Evolutionary conservation across 2,329 filamentous ascomycete species (phyloP), one percentile per base, ranked within the genome.

Genomic region (Ascochyta lentis): DNA sequence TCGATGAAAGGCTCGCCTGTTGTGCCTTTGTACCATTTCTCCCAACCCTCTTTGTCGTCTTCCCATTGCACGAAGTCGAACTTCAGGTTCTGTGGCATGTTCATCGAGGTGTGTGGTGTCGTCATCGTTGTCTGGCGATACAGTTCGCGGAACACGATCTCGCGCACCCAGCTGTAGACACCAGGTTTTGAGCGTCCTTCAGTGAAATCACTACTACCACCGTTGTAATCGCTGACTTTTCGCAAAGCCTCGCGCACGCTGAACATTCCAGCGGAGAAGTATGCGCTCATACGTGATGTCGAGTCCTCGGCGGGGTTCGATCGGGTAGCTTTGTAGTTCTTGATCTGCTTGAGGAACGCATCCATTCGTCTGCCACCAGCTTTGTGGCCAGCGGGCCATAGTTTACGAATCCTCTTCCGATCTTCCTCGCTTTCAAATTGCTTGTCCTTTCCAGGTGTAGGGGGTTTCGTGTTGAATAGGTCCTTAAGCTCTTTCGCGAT

Each of bases 11-110:
- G 81, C 16, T 79, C 76, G 9, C 81, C 81, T 0, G 80, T 80
- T 10, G 55, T 73, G 1, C 80, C 80, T 41, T 79, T 70, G 54
- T 73, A 77, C 80, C 80, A 82, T 49, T 80, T 80, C 55, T 79
- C 67, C 73, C 79, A 82, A 3, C 79, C 79, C 57, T 80, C 79
- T 38, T 79, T 71, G 54, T 82, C 80, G 10, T 81, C 75, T 63
- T 82, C 79, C 81, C 80, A 83, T 16, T 80, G 56, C 22, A 82
- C 79, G 37, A 78, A 79, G 52, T 82, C 79, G 56, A 83, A 81
- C 49, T 83, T 83, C 19, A 83, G 70, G 49, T 82, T 82, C 46
- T 81, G 79, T 0, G 80, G 80, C 1, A 82, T 61, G 34, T 81
- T 82, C 79, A 83, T 82, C 15, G 71, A 70, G 4, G 76, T 80